Conservation (phyloP, 768 basidiomycete genomes). For the Mrakia gelida region DNA sequence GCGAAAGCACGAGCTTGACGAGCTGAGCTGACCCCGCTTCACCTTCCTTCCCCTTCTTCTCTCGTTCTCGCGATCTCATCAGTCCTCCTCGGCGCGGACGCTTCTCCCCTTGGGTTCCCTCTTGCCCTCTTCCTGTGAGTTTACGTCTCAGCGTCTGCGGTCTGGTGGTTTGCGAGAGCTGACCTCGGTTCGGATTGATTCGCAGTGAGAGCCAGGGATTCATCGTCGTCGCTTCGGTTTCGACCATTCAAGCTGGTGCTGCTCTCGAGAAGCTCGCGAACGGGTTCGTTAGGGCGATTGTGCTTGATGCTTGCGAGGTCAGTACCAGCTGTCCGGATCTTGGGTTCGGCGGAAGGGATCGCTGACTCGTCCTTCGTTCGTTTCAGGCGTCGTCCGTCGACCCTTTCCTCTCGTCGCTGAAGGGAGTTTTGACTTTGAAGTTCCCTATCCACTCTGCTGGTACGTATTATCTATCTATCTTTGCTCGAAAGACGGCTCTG, state of each 20-base stretch:
- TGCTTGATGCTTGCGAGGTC: slow-evolving; percentile 19
- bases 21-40: not conserved
- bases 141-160: no score
- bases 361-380: not conserved
- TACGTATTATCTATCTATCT: not conserved
- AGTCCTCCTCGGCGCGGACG: slow-evolving; percentile 30
- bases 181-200: not conserved
- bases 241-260: not conserved
- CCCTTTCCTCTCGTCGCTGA: slow-evolving; percentile 16
- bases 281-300: slow-evolving; percentile 25
- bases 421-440: slow-evolving; percentile 24
- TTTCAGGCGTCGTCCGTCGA: slow-evolving; percentile 9
- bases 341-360: not conserved
- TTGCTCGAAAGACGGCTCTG: not conserved
- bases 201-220: slow-evolving; percentile 23
- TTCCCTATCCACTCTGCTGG: slow-evolving; percentile 27
- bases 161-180: no score
- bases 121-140: slow-evolving; percentile 25
- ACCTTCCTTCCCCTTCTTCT: not conserved
- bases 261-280: slow-evolving; percentile 14
- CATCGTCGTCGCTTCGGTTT: slow-evolving; percentile 31
- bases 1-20: no score
- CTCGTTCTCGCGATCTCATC: not conserved
- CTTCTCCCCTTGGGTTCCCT: slow-evolving; percentile 26
- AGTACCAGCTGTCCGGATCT: not conserved